Base-by-base conservation (phyloP, 345 rosid genomes). In the Lagerstroemia speciosa region DNA sequence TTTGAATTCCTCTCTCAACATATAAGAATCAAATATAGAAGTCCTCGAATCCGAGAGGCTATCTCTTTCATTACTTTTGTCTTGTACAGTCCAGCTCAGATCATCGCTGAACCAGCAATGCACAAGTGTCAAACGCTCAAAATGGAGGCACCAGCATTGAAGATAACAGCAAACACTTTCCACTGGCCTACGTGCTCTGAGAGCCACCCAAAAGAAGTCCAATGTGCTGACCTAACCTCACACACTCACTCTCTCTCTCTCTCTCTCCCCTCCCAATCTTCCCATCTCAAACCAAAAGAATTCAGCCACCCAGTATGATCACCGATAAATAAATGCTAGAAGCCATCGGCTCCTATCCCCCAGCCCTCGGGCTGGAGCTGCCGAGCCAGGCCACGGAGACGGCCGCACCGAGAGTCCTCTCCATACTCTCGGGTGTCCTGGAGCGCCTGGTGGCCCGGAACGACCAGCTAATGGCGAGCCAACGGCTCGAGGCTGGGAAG, bases 381-480 rank as follows among this genome's bases (percentile, higher is more conserved):
- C 78, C n/a, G 84, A 78, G 71, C 77, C 76, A 50, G 76, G 73
- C 79, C 72, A 70, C 74, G 52, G 84, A 78, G 71, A 64, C 78
- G 14, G 69, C 77, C 64, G 77, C 79, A 8, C 97, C 98, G 22
- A 80, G 90, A 63, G 97, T 93, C 24, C 80, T 90, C 16, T 83
- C 88, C 58, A 83, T 90, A 55, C 73, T 90, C 34, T 86, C 97
- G 0, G 75, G 66, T 22, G 87, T 86, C 48, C 45, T 90, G 57
- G 93, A 87, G 83, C 87, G 81, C 80, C 87, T 93, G 22, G 96
- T 90, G 78, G 82, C 86, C 52, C 74, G 96, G 65, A 93, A 89
- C 69, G 93, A 90, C 71, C 69, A 64, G 80, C 80, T 90, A 26
- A 75, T 78, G 53, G 83, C 76, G 32, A 77, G 73, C 74, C 64